These are phyloP conservation scores for Penicillium sp. DNA, from an alignment of 2,329 filamentous ascomycete genomes.

Conservation along the genomic window DNA sequence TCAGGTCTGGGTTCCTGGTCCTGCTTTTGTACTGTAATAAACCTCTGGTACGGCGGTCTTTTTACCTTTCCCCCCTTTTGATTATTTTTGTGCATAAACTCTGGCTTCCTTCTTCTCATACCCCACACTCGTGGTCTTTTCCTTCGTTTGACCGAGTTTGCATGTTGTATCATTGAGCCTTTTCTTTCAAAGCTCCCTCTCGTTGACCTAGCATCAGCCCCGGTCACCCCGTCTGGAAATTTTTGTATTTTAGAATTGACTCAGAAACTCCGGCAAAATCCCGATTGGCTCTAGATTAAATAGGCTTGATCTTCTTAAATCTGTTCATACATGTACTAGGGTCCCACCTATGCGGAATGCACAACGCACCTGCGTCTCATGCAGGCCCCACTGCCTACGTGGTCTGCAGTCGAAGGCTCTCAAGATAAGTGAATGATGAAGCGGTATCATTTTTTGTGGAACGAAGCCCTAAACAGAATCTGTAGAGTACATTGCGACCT, in stretches of 20 bases:
- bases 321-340: neutral
- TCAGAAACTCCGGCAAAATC: neutral
- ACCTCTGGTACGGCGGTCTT: constrained; percentile 6
- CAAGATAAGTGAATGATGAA: too few relatives aligned
- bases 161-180: constrained; percentile 22
- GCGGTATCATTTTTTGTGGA: too few relatives aligned
- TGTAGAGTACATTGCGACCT: constrained; percentile 17
- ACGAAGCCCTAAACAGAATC: constrained; percentile 1
- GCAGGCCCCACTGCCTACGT: neutral
- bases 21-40: constrained; percentile 18
- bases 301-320: neutral
- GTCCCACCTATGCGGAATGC: neutral
- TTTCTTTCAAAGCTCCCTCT: too few relatives aligned
- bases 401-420: too few relatives aligned
- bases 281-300: neutral
- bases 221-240: too few relatives aligned
- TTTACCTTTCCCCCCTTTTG: constrained; percentile 1
- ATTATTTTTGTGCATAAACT: constrained; percentile 21
- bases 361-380: constrained; percentile 3
- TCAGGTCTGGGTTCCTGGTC: constrained; percentile 9
- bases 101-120: constrained; percentile 3
- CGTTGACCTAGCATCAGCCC: too few relatives aligned
- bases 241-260: constrained; percentile 8
- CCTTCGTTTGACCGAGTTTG: constrained; percentile 9
- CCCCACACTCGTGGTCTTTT: constrained; percentile 1